These are phyloP conservation scores for Nicotiana knightiana DNA, from an alignment of 257 asterid species.

Conservation along the genomic window DNA sequence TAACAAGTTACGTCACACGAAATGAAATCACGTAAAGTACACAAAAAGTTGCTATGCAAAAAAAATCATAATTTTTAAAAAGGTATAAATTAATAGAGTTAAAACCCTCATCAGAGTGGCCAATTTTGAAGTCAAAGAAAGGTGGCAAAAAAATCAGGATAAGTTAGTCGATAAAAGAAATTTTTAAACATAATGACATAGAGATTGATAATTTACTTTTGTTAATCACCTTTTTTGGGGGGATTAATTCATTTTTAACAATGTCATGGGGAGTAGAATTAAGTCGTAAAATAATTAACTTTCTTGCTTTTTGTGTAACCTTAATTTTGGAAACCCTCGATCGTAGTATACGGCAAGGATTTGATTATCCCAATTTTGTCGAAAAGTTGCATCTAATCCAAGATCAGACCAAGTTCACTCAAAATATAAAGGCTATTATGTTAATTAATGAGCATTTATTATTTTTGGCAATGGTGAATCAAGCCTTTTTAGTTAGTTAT, in stretches of 20 bases:
- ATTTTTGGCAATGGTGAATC: background rate
- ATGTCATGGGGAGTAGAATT: background rate
- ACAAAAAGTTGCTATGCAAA: background rate
- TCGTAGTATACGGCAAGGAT: constrained; percentile 17
- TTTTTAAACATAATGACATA: background rate
- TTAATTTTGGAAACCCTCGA: constrained; percentile 18
- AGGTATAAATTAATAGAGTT: background rate
- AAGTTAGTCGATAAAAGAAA: background rate
- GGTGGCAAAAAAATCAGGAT: background rate
- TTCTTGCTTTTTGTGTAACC: constrained; percentile 2
- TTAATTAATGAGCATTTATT: constrained; percentile 15
- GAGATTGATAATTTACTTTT: background rate
- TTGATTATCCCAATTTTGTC: constrained; percentile 27
- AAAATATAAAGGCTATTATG: background rate
- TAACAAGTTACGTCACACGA: no score
- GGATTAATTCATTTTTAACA: background rate
- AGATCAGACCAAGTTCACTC: constrained; percentile 24
- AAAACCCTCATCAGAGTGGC: background rate
- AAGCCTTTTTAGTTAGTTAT: background rate
- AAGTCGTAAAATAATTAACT: constrained; percentile 10
- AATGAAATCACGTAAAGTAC: background rate
- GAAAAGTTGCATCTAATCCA: constrained; percentile 18
- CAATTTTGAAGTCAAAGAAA: background rate
- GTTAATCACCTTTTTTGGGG: background rate
- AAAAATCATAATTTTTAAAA: no score